Evolutionary conservation across 2,329 filamentous ascomycete genomes (phyloP).

Genomic region (Fusarium clavum): DNA sequence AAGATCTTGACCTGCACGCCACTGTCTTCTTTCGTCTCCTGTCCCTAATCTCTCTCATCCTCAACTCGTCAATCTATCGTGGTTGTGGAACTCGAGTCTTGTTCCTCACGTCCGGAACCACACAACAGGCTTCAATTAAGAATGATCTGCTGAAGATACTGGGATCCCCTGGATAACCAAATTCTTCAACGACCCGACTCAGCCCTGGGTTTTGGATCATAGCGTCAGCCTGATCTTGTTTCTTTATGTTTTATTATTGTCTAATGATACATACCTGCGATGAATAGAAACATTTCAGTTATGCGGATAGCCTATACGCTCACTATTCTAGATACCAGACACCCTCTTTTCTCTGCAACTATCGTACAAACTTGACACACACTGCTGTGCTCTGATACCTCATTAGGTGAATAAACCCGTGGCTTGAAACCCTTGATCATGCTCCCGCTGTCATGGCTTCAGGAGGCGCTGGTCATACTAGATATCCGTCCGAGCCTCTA

Average conservation of each 20-base stretch:
- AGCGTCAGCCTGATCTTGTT: not conserved
- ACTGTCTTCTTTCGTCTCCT: not conserved
- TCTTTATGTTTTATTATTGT: not conserved
- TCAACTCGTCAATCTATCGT: not conserved
- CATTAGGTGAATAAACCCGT: slow-evolving; percentile 13
- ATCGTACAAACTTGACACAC: slow-evolving; percentile 23
- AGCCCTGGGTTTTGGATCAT: not conserved
- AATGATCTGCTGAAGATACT: slow-evolving; percentile 1
- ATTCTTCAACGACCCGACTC: not conserved
- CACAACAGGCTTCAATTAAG: not conserved
- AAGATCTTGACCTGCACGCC: not conserved
- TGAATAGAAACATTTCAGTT: not conserved
- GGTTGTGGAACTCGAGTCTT: not conserved
- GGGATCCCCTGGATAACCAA: not conserved
- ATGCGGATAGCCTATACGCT: not conserved
- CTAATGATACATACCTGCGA: not conserved
- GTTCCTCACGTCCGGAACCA: slow-evolving; percentile 5
- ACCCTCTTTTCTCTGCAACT: not conserved
- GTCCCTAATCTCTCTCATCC: not conserved
- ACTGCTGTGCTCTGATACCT: slow-evolving; percentile 12
- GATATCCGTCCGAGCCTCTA: not conserved
- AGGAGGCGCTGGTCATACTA: slow-evolving; percentile 12
- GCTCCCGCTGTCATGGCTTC: slow-evolving; percentile 23
- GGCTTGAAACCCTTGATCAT: slow-evolving; percentile 19
- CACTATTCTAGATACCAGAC: not conserved